Evolutionary conservation across 371 early-diverging fungal genomes (phyloP), one percentile per base, ranked within the genome.

Genomic region (Haplosporangium sp.): DNA sequence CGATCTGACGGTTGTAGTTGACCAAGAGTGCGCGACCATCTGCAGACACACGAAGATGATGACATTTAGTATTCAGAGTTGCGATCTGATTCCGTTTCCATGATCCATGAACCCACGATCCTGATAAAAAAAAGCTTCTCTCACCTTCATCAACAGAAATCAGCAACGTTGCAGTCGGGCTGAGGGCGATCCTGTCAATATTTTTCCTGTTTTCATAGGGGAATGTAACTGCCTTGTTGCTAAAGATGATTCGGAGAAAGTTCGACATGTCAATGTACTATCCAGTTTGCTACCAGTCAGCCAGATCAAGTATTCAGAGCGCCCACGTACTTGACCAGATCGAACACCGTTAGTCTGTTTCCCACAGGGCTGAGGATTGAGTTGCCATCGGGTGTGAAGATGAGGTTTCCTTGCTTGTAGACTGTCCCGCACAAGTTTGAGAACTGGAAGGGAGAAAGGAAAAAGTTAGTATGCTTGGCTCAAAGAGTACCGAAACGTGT

Each of bases 361-460:
- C 99, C 99, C 13, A 99, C 99, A 1, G 98, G 96, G 80, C 95
- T 95, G 51, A 97, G 74, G 61, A 99, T 82, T 13, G 93, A 89
- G 84, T 97, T 97, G 29, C 97, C 98, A 81, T 98, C 98, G 18
- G 97, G 95, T 41, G 97, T 95, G 82, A 96, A 99, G 41, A 95
- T 83, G 47, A 98, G 82, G 84, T 98, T 98, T 40, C 98, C 99
- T 67, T 92, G 88, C 68, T 93, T 93, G 84, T 98, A 99, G 16
- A 97, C 98, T 12, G 98, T 95, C 40, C 99, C 99, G 79, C 94
- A 95, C 59, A 97, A 84, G 81, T 96, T 96, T 43, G 96, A 92
- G 79, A 97, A 96, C 91, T 94, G 73, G 7, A 40, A 5, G 20
- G 20, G 38, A 53, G 9, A 42, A 10, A 36, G 20, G 20, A 12